Percentiles rank a stretch among this genome's conserved stretches.
Conservation (phyloP, 257 asterid species). For the Eustoma russellianum region DNA sequence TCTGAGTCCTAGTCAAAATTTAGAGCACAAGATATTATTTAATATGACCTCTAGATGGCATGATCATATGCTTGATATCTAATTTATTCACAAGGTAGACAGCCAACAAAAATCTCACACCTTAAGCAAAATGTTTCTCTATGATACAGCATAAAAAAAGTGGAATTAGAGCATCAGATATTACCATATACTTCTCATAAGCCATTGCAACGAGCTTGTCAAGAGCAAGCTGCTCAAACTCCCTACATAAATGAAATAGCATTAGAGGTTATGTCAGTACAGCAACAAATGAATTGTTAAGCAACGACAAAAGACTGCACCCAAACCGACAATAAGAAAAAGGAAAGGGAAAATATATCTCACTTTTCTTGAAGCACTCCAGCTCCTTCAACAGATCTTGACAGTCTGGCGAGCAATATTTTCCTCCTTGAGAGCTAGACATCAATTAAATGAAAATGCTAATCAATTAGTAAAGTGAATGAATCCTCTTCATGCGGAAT, state of each 20-base stretch:
- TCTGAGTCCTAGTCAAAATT: too few relatives aligned
- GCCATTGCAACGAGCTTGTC: conserved; percentile 74
- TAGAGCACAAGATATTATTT: too few relatives aligned
- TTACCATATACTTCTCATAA: conserved; percentile 84
- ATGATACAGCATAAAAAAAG: conserved; percentile 4
- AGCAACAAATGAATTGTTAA: conserved; percentile 2
- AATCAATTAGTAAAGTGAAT: background rate
- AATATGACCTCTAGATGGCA: too few relatives aligned
- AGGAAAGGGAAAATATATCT: conserved; percentile 10
- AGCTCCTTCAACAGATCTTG: conserved; percentile 44
- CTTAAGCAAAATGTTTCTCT: background rate
- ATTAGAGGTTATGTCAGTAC: conserved; percentile 20
- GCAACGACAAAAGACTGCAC: conserved; percentile 7
- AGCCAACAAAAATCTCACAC: background rate
- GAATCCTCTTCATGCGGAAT: background rate
- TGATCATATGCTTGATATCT: background rate
- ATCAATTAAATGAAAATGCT: conserved; percentile 11
- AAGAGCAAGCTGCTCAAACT: conserved; percentile 64
- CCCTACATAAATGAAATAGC: conserved; percentile 32
- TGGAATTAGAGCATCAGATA: conserved; percentile 15
- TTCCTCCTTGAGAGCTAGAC: conserved; percentile 60
- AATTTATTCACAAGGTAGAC: conserved; percentile 7
- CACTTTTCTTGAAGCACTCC: conserved; percentile 64
- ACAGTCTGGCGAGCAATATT: conserved; percentile 43
- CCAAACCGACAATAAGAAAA: background rate